Percentiles rank a stretch among this genome's conserved stretches.
Evolutionary conservation across 2,329 filamentous ascomycete genomes (phyloP).

Genomic region (Ascochyta fabae): DNA sequence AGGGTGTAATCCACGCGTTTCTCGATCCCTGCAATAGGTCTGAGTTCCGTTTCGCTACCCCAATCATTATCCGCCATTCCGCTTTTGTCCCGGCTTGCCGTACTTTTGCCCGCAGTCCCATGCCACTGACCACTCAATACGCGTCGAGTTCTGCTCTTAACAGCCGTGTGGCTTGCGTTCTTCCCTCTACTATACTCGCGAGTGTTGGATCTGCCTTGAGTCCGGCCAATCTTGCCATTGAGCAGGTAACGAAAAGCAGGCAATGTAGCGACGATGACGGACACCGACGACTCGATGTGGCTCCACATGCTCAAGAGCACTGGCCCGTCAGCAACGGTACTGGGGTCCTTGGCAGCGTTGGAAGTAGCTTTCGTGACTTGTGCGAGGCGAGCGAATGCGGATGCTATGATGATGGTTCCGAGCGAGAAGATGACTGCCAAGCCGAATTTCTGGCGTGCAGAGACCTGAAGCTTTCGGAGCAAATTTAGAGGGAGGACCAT

Average conservation of each 20-base stretch:
- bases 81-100: background rate
- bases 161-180: background rate
- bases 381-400: conserved; percentile 32
- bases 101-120: background rate
- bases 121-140: background rate
- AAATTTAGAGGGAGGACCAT: conserved; percentile 41
- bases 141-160: background rate
- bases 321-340: conserved; percentile 2
- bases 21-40: background rate
- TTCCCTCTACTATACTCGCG: background rate
- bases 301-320: conserved; percentile 14
- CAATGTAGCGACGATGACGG: conserved; percentile 12
- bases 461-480: conserved; percentile 36
- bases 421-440: conserved; percentile 38
- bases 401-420: conserved; percentile 18
- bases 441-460: conserved; percentile 33
- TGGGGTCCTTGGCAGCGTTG: background rate
- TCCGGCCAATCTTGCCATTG: background rate
- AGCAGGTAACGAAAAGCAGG: conserved; percentile 11
- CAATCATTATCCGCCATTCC: conserved; percentile 1
- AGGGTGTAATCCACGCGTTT: background rate
- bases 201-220: background rate
- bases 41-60: conserved; percentile 5
- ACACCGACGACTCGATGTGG: conserved; percentile 12
- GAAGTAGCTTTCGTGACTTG: conserved; percentile 7